These are phyloP conservation scores for Nicotiana sylvestris DNA, from an alignment of 257 asterid species.

Conservation along the genomic window DNA sequence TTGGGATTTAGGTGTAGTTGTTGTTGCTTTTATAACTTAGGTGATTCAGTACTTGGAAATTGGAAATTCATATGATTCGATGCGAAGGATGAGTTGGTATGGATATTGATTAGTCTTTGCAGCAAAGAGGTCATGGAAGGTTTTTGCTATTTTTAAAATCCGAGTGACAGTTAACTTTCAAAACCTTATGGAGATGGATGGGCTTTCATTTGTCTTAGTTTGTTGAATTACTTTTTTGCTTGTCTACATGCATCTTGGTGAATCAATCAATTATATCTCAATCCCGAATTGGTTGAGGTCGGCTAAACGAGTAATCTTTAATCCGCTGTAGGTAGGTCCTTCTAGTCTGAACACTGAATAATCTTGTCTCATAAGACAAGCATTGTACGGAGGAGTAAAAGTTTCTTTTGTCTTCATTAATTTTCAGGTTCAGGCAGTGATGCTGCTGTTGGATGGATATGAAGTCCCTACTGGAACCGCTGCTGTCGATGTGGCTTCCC, in stretches of 20 bases:
- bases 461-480: conserved; percentile 60
- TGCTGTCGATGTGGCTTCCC: conserved; percentile 21
- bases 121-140: background rate
- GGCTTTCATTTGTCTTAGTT: background rate
- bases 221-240: background rate
- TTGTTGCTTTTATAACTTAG: background rate
- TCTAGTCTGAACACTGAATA: background rate
- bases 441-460: conserved; percentile 70
- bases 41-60: background rate
- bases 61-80: background rate
- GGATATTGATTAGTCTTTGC: background rate
- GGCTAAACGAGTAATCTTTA: background rate
- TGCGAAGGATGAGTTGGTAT: background rate
- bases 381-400: background rate
- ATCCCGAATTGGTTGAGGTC: background rate
- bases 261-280: background rate
- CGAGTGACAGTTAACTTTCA: background rate
- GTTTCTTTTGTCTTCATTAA: background rate
- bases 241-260: background rate
- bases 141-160: background rate
- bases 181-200: background rate
- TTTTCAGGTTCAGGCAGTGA: conserved; percentile 78
- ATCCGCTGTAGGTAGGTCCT: background rate
- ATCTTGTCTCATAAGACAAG: background rate
- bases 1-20: background rate